Evolutionary conservation across 495 filamentous ascomycete species (phyloP), one percentile per base, ranked within the genome.

Genomic region (Annulohypoxylon bovei): DNA sequence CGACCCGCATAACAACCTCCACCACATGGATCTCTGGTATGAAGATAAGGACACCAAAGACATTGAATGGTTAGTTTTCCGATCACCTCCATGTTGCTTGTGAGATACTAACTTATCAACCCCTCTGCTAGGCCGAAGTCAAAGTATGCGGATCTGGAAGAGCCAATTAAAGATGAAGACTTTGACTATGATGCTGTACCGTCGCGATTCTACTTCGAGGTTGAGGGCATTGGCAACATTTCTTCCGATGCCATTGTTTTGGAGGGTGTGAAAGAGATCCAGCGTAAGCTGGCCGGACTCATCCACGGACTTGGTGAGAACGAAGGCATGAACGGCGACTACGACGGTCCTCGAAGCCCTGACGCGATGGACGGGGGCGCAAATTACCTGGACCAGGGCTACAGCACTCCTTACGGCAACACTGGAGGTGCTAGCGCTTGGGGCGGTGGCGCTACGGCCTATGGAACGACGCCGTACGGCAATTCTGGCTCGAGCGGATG

Each of bases 141-240:
- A 55, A 88, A 92, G 74, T 96, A 97, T 74, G 90, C 92, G 33
- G 87, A 88, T 3, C 94, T 92, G 89, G 95, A 99, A 79, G 91
- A 93, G 47, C 89, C 90, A 23, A 86, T 89, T 6, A 93, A 97
- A 77, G 89, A 87, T 64, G 91, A 95, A 73, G 87, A 89, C 8
- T 98, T 98, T 80, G 89, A 97, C 79, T 97, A 92, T 79, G 92
- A 97, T 69, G 95, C 93, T 16, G 86, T 90, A 22, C 93, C 95
- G 4, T 85, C 83, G 52, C 87, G 84, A 60, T 99, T 97, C 81
- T 99, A 96, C 84, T 88, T 94, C 71, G 93, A 98, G 67, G 91
- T 99, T 27, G 95, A 99, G 77, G 92, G 90, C 37, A 89, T 92
- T 66, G 95, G 95, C 14, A 91, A 89, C 67, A 86, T 99, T 7